These are phyloP conservation scores for Gossypium rotundifolium DNA, from an alignment of 345 rosid genomes.

Conservation along the genomic window DNA sequence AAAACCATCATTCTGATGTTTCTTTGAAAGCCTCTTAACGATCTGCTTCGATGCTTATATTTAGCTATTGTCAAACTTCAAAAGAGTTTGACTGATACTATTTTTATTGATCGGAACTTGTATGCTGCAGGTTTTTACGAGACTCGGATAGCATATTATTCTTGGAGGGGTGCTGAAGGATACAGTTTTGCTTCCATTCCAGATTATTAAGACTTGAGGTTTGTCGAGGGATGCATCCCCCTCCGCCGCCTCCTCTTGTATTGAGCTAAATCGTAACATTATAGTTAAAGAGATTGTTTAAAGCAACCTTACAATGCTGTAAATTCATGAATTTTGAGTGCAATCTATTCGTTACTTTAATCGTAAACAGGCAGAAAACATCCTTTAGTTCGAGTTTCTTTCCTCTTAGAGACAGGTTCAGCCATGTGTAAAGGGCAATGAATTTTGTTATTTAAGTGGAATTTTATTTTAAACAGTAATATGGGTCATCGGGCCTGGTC, in stretches of 20 bases:
- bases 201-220: slow-evolving; percentile 35
- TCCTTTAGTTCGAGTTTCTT: no score
- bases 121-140: slow-evolving; percentile 70
- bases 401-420: no score
- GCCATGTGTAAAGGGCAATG: no score
- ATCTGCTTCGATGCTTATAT: neutral
- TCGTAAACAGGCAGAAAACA: neutral
- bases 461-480: no score
- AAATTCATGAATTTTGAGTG: neutral
- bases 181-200: slow-evolving; percentile 81
- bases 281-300: neutral
- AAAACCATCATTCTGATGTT: neutral
- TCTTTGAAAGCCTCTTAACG: neutral
- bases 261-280: neutral
- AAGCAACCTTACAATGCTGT: neutral
- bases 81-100: neutral
- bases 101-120: neutral
- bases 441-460: no score
- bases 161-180: slow-evolving; percentile 84
- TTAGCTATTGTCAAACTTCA: neutral
- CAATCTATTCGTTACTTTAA: neutral
- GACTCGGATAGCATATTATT: slow-evolving; percentile 81
- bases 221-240: neutral
- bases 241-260: neutral
- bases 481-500: no score